phyloP scores from a whole-genome alignment of 768 basidiomycete genomes.

The Jaapia argillacea region DNA sequence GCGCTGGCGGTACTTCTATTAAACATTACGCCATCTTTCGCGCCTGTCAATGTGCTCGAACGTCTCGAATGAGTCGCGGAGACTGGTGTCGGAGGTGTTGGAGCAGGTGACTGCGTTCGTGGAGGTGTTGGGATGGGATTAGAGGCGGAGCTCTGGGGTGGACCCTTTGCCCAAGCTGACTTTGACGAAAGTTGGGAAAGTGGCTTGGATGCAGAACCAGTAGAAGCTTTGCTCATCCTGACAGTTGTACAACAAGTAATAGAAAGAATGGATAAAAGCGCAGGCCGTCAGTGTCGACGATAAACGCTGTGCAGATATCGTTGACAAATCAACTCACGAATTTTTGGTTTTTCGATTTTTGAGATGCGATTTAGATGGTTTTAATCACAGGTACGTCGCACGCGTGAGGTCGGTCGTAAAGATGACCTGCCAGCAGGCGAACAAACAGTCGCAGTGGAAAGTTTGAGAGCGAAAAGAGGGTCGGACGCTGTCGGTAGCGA shows the following conservation, averaged over 20 bases:
- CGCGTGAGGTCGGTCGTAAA: constrained; percentile 73
- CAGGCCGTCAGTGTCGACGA: constrained; percentile 6
- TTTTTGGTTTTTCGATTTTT: constrained; percentile 34
- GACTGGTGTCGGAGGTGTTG: constrained; percentile 34
- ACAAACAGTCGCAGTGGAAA: constrained; percentile 37
- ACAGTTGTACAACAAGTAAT: not conserved
- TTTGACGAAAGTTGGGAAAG: constrained; percentile 63
- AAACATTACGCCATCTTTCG: constrained; percentile 73
- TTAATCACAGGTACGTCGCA: not conserved
- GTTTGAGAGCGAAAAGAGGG: constrained; percentile 29
- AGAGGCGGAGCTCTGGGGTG: constrained; percentile 53
- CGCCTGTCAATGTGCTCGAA: constrained; percentile 55
- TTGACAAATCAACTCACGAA: constrained; percentile 17
- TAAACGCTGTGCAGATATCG: too few relatives aligned
- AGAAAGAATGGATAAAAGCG: constrained; percentile 1
- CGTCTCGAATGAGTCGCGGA: constrained; percentile 64
- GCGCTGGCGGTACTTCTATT: constrained; percentile 52
- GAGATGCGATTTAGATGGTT: too few relatives aligned
- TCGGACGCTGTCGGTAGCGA: constrained; percentile 28
- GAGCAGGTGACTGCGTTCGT: constrained; percentile 73
- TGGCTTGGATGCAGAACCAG: constrained; percentile 63
- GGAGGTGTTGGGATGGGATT: constrained; percentile 34
- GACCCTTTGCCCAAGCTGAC: constrained; percentile 90
- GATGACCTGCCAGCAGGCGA: constrained; percentile 90
- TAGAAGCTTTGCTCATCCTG: constrained; percentile 93